Base-by-base conservation (phyloP, 139 green algal species). In the Picochlorum sp. region DNA sequence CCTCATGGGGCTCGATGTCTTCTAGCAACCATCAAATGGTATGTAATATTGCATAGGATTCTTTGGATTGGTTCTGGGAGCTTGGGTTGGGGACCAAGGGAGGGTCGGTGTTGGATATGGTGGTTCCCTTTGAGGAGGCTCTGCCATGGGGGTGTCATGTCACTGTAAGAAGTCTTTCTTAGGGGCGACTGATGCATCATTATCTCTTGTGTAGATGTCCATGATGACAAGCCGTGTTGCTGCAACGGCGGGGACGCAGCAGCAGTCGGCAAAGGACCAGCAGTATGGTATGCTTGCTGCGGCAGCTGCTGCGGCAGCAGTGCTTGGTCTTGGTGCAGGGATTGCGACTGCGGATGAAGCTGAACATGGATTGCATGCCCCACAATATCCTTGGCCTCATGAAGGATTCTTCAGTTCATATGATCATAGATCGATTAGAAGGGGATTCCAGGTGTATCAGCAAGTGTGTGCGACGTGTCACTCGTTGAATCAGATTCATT, bases 391-490 rank as follows among this genome's bases (percentile, higher is more conserved):
- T 1, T 99, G 94, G 94, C 68, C 80, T 0, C 94, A 99, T 69
- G 76, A 89, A 21, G 92, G 94, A 59, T 75, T 88, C 26, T 91
- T 97, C 68, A 83, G 82, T 56, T 82, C 86, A 2, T 99, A 95
- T 66, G 94, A 99, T 77, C 89, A 97, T 66, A 83, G 81, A 2
- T 76, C 88, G 24, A 97, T 99, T 62, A 72, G 94, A 4, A 80
- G 94, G 54, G 94, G 94, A 4, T 90, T 95, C 72, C 86, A 97
- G 76, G 86, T 93, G 85, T 45, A 55, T 24, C 24, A 31, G 56
- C 74, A 92, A 77, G 94, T 99, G 49, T 99, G 94, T 77, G 88
- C 94, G 31, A 88, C 93, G 0, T 99, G 94, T 83, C 94, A 99
- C 81, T 91, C 77, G 57, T 64, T 99, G 71, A 69, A 95, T 67